phyloP scores from a whole-genome alignment of 78 protist species.

The Pigoraptor vietnamica region DNA sequence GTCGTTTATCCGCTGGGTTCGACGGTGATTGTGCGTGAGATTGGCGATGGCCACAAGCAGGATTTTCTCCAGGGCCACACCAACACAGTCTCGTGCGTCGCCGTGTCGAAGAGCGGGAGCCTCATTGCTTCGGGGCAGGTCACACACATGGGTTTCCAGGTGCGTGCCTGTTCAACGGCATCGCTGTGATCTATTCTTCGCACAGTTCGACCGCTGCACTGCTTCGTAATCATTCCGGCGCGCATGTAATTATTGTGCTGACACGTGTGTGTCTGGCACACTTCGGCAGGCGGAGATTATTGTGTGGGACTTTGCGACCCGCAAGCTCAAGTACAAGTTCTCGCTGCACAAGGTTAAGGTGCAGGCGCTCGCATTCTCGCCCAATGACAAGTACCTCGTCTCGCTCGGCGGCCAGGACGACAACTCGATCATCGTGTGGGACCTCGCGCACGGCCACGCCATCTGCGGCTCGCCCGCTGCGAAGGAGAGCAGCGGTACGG shows the following conservation, averaged over 20 bases:
- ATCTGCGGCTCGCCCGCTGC: slow-evolving; percentile 46
- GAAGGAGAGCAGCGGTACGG: background rate
- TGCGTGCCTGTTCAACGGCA: background rate
- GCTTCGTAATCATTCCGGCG: too few species aligned
- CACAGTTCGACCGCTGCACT: too few species aligned
- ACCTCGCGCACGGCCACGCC: slow-evolving; percentile 46
- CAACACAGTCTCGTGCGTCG: slow-evolving; percentile 34
- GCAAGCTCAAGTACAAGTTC: slow-evolving; percentile 25
- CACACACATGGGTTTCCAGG: slow-evolving; percentile 58
- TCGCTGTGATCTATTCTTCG: background rate
- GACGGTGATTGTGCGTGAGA: background rate
- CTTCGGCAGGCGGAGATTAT: slow-evolving; percentile 48
- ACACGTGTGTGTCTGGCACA: background rate
- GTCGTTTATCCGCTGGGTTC: slow-evolving; percentile 15
- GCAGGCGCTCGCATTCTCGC: slow-evolving; percentile 53
- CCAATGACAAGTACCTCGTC: slow-evolving; percentile 43
- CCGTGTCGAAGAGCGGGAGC: slow-evolving; percentile 28
- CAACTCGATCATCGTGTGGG: slow-evolving; percentile 60
- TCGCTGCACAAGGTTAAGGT: slow-evolving; percentile 59
- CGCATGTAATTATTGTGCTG: too few species aligned
- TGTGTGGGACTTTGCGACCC: slow-evolving; percentile 49
- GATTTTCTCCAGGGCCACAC: slow-evolving; percentile 44
- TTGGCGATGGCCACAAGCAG: background rate
- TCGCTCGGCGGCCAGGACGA: slow-evolving; percentile 80
- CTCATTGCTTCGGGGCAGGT: slow-evolving; percentile 63